Percentiles rank a stretch among this genome's conserved stretches.
Conservation (phyloP, 2,329 filamentous ascomycete species). For the Dryadomyces quercus-mongolicae region DNA sequence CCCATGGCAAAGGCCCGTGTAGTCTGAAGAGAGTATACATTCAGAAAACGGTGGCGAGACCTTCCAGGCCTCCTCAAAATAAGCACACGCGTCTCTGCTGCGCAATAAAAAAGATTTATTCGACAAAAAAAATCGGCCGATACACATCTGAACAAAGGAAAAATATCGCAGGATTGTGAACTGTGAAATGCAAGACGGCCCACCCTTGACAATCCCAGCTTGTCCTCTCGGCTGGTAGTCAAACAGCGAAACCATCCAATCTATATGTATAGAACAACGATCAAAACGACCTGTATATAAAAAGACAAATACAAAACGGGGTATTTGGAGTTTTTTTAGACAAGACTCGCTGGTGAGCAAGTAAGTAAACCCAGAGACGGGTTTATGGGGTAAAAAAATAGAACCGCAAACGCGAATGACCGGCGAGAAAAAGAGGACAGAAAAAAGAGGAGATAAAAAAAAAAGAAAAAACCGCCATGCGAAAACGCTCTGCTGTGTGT, state of each 20-base stretch:
- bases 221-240: neutral
- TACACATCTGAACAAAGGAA: neutral
- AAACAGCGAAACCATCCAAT: constrained; percentile 2
- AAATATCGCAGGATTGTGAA: neutral
- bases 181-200: neutral
- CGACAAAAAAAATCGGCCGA: neutral
- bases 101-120: neutral
- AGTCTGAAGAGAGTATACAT: neutral
- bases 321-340: neutral
- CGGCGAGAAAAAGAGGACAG: neutral
- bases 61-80: neutral
- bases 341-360: neutral
- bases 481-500: neutral
- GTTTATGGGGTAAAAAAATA: neutral
- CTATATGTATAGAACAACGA: neutral
- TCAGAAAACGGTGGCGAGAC: neutral
- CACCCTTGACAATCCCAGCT: neutral
- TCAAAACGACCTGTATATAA: neutral
- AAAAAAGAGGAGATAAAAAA: neutral
- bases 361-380: neutral
- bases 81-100: neutral
- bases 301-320: neutral
- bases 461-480: neutral
- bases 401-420: neutral
- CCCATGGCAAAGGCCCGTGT: too few relatives aligned